Evolutionary conservation across 2,329 filamentous ascomycete genomes (phyloP).

Genomic region (Bertia moriformis): DNA sequence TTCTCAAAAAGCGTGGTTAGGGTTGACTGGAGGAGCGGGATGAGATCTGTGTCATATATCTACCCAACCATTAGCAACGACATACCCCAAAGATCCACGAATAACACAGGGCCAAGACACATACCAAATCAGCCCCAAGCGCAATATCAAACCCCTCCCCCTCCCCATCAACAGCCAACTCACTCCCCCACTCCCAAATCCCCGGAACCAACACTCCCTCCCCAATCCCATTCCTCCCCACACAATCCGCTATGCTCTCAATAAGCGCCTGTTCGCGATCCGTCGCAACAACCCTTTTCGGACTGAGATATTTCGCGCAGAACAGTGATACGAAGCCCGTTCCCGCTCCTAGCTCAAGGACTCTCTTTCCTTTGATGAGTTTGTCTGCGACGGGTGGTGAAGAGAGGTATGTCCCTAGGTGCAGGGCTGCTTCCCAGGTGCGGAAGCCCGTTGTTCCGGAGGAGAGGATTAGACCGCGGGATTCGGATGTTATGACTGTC

Average conservation of each 20-base stretch:
- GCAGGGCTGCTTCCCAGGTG: constrained; percentile 57
- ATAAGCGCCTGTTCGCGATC: constrained; percentile 45
- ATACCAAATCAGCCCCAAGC: constrained; percentile 23
- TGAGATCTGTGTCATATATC: constrained; percentile 45
- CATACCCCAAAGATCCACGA: too few relatives aligned
- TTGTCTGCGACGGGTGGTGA: constrained; percentile 23
- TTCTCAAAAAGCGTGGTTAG: constrained; percentile 38
- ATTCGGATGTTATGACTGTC: constrained; percentile 36
- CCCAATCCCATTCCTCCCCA: constrained; percentile 29
- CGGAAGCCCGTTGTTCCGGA: constrained; percentile 50
- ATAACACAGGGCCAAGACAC: constrained; percentile 6
- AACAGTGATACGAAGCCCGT: constrained; percentile 53
- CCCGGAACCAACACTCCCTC: constrained; percentile 11
- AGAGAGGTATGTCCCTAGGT: constrained; percentile 44
- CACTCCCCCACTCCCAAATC: constrained; percentile 24
- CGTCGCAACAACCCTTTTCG: constrained; percentile 38
- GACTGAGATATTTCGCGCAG: constrained; percentile 40
- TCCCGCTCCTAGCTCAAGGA: constrained; percentile 53
- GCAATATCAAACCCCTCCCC: constrained; percentile 18
- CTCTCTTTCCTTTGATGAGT: constrained; percentile 31
- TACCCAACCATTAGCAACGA: constrained; percentile 11
- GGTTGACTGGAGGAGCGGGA: constrained; percentile 40
- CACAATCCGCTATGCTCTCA: constrained; percentile 32
- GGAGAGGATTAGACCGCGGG: constrained; percentile 34
- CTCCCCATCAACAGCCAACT: constrained; percentile 7